Percentiles rank a stretch among this genome's conserved stretches.
Conservation (phyloP, 768 basidiomycete genomes). For the Mycena alexandri region DNA sequence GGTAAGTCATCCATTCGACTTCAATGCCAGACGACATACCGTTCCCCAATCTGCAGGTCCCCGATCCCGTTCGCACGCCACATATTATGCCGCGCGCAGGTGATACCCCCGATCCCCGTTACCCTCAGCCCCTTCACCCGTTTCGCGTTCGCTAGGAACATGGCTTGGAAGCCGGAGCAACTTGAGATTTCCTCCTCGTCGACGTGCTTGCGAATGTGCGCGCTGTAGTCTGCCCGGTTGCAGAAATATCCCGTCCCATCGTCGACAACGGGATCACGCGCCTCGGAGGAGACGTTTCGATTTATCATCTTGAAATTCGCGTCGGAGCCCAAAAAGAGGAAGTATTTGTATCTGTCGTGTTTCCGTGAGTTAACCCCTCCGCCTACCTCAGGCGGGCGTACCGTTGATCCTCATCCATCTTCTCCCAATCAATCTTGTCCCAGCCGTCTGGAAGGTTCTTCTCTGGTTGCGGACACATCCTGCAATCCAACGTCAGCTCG, state of each 20-base stretch:
- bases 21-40: no score
- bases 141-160: no score
- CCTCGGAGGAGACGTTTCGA: conserved; percentile 2
- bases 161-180: no score
- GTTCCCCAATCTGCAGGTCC: not conserved
- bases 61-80: conserved; percentile 21
- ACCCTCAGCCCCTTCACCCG: no score
- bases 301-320: conserved; percentile 4
- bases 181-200: conserved; percentile 25
- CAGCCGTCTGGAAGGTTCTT: conserved; percentile 18
- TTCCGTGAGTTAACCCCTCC: no score
- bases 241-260: conserved; percentile 3
- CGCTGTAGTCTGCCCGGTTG: not conserved
- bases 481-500: conserved; percentile 21
- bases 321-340: not conserved
- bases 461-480: conserved; percentile 18
- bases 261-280: conserved; percentile 3
- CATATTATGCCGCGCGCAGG: no score
- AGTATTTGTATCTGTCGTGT: conserved; percentile 15
- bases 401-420: conserved; percentile 9
- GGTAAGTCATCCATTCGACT: no score
- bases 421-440: conserved; percentile 15
- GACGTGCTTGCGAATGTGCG: not conserved
- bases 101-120: no score
- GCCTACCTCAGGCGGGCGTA: not conserved